Evolutionary conservation across 2,329 filamentous ascomycete species (phyloP).

Genomic region (Aaosphaeria pasadenensis): DNA sequence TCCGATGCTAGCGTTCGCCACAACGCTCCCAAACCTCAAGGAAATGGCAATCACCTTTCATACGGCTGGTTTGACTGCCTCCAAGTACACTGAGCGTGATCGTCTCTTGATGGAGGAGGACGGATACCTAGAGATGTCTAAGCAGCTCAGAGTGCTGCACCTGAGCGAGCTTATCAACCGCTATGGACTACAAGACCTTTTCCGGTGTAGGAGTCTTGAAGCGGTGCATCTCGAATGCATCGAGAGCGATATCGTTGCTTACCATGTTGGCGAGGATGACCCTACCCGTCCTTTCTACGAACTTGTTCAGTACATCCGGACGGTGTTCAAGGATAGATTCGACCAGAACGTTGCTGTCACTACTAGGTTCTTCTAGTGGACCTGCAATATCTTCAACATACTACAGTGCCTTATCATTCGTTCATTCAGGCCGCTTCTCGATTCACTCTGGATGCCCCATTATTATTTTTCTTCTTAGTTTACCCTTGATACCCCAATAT

Average conservation of each 20-base stretch:
- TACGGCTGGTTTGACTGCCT: constrained; percentile 73
- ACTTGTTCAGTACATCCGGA: constrained; percentile 65
- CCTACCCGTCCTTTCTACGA: constrained; percentile 75
- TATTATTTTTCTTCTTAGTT: too few species aligned
- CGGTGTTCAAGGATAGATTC: too few species aligned
- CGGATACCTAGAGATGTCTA: constrained; percentile 64
- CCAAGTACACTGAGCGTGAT: constrained; percentile 56
- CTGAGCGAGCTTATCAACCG: constrained; percentile 73
- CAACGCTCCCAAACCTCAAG: constrained; percentile 74
- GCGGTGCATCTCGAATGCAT: constrained; percentile 77
- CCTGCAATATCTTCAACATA: too few species aligned
- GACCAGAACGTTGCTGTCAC: too few species aligned
- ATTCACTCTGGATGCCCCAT: too few species aligned
- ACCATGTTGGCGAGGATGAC: constrained; percentile 79
- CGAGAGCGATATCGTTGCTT: constrained; percentile 55
- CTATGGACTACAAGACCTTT: constrained; percentile 69
- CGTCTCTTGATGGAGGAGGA: constrained; percentile 70
- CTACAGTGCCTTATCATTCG: too few species aligned
- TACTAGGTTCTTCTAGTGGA: too few species aligned
- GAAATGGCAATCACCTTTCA: constrained; percentile 78
- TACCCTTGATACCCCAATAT: too few species aligned
- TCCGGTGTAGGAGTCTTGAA: constrained; percentile 68
- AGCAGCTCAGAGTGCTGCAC: constrained; percentile 79
- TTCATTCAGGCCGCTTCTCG: too few species aligned
- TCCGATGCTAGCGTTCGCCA: constrained; percentile 85